Evolutionary conservation across 2,329 filamentous ascomycete species (phyloP), one percentile per base, ranked within the genome.

Genomic region (Magnaporthiopsis incrustans): DNA sequence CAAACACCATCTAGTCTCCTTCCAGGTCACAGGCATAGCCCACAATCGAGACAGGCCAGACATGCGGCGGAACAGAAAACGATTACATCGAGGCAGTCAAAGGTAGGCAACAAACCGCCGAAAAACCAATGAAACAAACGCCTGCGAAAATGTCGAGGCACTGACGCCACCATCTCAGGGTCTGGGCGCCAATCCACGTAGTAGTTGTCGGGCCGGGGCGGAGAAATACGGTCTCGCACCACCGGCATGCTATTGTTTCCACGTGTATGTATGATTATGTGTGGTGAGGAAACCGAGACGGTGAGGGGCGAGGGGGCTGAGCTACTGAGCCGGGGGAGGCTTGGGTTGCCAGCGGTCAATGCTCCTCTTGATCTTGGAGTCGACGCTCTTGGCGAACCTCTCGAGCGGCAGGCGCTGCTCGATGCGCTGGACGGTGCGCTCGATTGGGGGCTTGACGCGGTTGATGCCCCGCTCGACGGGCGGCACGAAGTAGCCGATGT

Each of bases 401-500:
- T 82, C 79, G 8, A 84, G 75, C 11, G 81, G 81, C 57, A 84
- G 74, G 61, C 76, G 77, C 65, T 77, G 70, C 64, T 82, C 80
- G 57, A 84, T 73, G 44, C 71, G 73, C 71, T 78, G 75, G 35
- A 83, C 76, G 60, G 78, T 77, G 65, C 74, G 75, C 63, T 78
- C 73, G 63, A 82, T 70, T 26, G 77, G 79, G 1, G 80, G 81
- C 70, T 82, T 76, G 63, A 83, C 76, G 63, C 79, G 77, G 68
- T 81, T 79, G 57, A 82, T 77, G 62, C 78, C 74, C 26, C 75
- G 74, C 72, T 81, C 77, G 33, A 78, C 77, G 22, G 64, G 59
- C 57, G 79, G 79, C 70, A 85, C 74, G 71, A 85, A 81, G 75
- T 80, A 82, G 67, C 75, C 79, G 70, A 85, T 79, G 73, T 84